phyloP scores from a whole-genome alignment of 2,329 filamentous ascomycete genomes.

The Rutstroemia sp. region DNA sequence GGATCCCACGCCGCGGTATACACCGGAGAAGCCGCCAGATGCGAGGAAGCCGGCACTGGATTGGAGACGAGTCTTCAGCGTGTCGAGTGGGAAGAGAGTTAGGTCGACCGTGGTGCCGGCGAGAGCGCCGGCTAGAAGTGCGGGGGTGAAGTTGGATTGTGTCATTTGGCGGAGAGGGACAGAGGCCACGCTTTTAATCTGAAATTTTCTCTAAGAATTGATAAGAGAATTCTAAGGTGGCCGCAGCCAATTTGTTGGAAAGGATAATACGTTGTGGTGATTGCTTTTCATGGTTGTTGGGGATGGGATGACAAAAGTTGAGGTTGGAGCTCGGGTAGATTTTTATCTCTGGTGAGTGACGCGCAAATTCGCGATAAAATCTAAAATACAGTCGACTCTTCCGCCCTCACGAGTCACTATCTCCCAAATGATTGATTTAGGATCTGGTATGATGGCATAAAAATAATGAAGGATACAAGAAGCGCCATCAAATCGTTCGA shows the following conservation, averaged over 20 bases:
- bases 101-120: constrained; percentile 96
- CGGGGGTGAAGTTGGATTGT: constrained; percentile 46
- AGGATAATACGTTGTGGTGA: background rate
- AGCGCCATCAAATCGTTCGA: constrained; percentile 11
- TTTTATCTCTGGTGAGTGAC: background rate
- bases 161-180: constrained; percentile 15
- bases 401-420: background rate
- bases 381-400: background rate
- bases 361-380: background rate
- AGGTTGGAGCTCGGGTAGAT: constrained; percentile 7
- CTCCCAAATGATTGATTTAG: background rate
- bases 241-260: constrained; percentile 1
- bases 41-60: constrained; percentile 69
- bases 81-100: constrained; percentile 95
- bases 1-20: constrained; percentile 87
- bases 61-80: constrained; percentile 95
- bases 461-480: constrained; percentile 2
- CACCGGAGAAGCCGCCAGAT: constrained; percentile 80
- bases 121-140: constrained; percentile 73
- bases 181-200: constrained; percentile 1
- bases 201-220: background rate
- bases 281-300: background rate
- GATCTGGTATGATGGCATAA: background rate
- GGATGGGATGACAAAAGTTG: constrained; percentile 6
- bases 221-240: background rate